Percentiles rank a stretch among this genome's conserved stretches.
Evolutionary conservation across 179 eudicot genomes (phyloP).

Genomic region (Gypsophila paniculata): DNA sequence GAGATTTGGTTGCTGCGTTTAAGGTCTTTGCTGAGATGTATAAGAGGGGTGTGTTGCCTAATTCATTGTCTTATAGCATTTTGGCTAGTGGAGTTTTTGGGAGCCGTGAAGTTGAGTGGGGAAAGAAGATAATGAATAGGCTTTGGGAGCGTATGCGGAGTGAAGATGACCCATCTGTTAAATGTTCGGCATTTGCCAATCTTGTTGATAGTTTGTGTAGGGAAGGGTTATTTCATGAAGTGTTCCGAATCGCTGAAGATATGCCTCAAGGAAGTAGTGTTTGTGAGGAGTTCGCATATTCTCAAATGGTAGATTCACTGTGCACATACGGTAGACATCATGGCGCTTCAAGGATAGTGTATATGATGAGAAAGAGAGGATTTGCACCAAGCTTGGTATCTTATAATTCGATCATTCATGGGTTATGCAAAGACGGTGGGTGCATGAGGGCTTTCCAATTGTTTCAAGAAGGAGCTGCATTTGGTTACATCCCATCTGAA

Average conservation of each 20-base stretch:
- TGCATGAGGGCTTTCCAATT: conserved; percentile 90
- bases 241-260: conserved; percentile 40
- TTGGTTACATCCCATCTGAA: conserved; percentile 77
- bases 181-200: conserved; percentile 67
- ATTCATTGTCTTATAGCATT: conserved; percentile 59
- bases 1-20: conserved; percentile 48
- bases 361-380: conserved; percentile 73
- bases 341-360: conserved; percentile 46
- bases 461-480: conserved; percentile 67
- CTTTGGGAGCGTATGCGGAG: conserved; percentile 38
- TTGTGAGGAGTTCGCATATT: conserved; percentile 57
- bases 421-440: conserved; percentile 58
- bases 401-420: conserved; percentile 75
- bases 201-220: conserved; percentile 56
- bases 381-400: conserved; percentile 54
- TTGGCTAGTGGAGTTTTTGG: conserved; percentile 57
- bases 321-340: conserved; percentile 38
- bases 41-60: conserved; percentile 45
- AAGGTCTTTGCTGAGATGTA: conserved; percentile 73
- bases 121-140: conserved; percentile 23
- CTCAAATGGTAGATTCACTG: conserved; percentile 71
- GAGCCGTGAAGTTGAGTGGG: conserved; percentile 26
- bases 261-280: conserved; percentile 47
- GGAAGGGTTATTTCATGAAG: conserved; percentile 55
- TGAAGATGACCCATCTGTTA: conserved; percentile 27